These are phyloP conservation scores for Colletotrichum trifolii DNA, from an alignment of 2,329 filamentous ascomycete genomes.

Conservation along the genomic window DNA sequence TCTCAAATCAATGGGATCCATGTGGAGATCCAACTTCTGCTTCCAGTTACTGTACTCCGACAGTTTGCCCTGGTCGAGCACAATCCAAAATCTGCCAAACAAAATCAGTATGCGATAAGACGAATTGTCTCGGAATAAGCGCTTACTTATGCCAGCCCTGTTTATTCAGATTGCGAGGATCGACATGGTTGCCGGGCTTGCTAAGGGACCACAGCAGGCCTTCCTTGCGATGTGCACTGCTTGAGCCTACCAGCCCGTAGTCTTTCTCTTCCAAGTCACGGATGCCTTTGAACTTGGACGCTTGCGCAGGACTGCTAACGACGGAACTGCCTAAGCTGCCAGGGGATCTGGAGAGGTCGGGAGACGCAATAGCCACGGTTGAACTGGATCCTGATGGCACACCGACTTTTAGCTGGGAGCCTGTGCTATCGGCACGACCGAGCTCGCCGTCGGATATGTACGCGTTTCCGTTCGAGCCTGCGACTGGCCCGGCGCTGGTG, in stretches of 20 bases:
- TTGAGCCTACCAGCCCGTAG: conserved; percentile 59
- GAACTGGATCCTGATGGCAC: conserved; percentile 56
- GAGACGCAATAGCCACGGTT: conserved; percentile 43
- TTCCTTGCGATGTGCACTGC: conserved; percentile 84
- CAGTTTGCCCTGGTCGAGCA: conserved; percentile 93
- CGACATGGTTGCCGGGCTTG: conserved; percentile 91
- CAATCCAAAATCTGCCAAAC: conserved; percentile 90
- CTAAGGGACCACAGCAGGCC: conserved; percentile 95
- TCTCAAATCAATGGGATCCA: conserved; percentile 96
- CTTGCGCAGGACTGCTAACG: conserved; percentile 62
- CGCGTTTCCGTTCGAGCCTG: conserved; percentile 56
- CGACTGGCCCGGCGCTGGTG: conserved; percentile 45
- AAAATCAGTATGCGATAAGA: conserved; percentile 23
- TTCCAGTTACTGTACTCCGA: conserved; percentile 99
- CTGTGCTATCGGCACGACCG: conserved; percentile 78
- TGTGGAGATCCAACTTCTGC: conserved; percentile 93
- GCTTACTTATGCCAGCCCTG: conserved; percentile 98
- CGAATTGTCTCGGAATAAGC: not conserved
- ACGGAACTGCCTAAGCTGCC: conserved; percentile 61
- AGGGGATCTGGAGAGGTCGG: conserved; percentile 67
- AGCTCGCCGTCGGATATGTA: conserved; percentile 75
- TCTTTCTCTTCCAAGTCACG: conserved; percentile 91
- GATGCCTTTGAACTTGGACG: conserved; percentile 85
- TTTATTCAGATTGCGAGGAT: conserved; percentile 94
- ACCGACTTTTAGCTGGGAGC: conserved; percentile 71